A percentile compares a stretch with the other conserved stretches of the same genome.
phyloP scores from a whole-genome alignment of 306 rosid genomes.

The Inga laurina region DNA sequence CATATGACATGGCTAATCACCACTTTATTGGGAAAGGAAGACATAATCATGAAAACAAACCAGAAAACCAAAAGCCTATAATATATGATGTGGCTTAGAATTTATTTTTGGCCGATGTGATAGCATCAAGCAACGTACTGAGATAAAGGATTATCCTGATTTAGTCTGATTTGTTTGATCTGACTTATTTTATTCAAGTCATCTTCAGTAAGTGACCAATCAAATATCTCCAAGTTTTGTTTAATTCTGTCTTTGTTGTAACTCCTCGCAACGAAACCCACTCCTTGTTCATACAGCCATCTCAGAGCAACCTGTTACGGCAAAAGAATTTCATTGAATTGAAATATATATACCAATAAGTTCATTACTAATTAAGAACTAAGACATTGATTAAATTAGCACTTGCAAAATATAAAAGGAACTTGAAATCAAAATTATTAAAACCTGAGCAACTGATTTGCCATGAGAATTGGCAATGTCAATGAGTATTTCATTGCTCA shows the following conservation, averaged over 20 bases:
- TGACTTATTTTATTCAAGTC: neutral
- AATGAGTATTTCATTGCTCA: constrained; percentile 17
- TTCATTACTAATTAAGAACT: no score
- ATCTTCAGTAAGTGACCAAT: neutral
- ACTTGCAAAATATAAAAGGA: neutral
- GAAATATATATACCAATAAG: no score
- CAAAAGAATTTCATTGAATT: neutral
- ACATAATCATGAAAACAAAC: no score
- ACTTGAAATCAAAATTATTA: neutral
- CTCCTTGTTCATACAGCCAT: neutral
- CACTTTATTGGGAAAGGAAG: no score
- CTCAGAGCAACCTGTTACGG: neutral
- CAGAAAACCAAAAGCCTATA: no score
- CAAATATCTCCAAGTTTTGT: neutral
- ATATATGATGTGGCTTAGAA: no score
- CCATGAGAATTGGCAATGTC: neutral
- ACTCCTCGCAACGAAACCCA: neutral
- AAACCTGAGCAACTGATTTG: constrained; percentile 43
- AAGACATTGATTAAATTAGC: no score
- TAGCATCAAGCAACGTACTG: no score
- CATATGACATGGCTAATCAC: no score
- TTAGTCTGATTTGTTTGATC: neutral
- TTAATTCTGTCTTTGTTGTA: neutral
- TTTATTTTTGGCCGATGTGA: neutral
- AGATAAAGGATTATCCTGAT: neutral